Evolutionary conservation across 148 eudicot species (phyloP), one percentile per base, ranked within the genome.

Genomic region (Hydrangea macrophylla): DNA sequence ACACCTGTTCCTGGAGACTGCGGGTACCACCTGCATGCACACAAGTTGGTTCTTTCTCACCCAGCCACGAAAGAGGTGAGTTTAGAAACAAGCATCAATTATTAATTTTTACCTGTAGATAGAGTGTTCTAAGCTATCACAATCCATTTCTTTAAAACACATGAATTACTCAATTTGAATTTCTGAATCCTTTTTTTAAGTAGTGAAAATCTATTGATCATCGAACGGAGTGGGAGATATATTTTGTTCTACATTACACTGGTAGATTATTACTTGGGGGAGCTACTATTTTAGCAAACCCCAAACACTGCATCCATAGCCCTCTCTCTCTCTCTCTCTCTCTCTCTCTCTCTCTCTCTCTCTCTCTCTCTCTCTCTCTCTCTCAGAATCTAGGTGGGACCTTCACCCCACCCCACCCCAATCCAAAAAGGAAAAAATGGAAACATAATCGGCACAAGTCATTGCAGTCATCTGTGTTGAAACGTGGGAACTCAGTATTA

Each of bases 1-100:
- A 87, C 87, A 62, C 96, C 99, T 68, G 97, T 94, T 77, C 99
- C 97, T 2, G 99, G 99, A 42, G 99, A 94, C 72, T 85, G 86
- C 76, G 99, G 99, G 18, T 94, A 94, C 78, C 79, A 85, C 75
- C 80, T 94, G 86, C 99, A 94, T 78, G 99, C 99, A 7, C 96
- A 87, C 80, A 79, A 76, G 69, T 79, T 89, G 42, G 65, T 65
- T 56, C 84, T 91, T 44, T 40, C 76, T 65, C 97, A 91, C 64
- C 97, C 99, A 51, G 78, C 84, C 53, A 81, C 79, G n/a, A 66
- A 81, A 55, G 86, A 94, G 97, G 99, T 90, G 70, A 68, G 64
- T 64, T 33, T 42, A 60, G 23, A 3, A 32, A 27, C 0, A n/a
- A 65, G 12, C n/a, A 3, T 69, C 40, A 27, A 40, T 27, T 28